Evolutionary conservation across 495 filamentous ascomycete genomes (phyloP).

Genomic region (Penicillium parvum): DNA sequence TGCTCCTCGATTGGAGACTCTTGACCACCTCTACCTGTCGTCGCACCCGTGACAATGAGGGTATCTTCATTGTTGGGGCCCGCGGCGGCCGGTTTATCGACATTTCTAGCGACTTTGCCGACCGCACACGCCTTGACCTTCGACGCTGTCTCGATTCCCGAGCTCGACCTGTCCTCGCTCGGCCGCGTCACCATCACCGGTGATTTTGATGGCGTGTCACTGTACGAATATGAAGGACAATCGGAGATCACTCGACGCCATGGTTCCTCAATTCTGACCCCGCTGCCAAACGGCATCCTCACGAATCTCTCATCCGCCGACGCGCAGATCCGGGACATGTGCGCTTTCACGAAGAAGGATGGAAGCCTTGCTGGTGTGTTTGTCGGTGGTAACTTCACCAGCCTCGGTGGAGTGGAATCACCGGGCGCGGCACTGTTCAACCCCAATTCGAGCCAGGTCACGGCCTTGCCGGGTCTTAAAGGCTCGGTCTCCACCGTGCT

Average conservation of each 20-base stretch:
- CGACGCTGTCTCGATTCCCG: slow-evolving; percentile 64
- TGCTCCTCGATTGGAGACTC: slow-evolving; percentile 3
- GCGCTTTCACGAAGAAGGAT: slow-evolving; percentile 65
- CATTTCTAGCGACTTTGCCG: slow-evolving; percentile 39
- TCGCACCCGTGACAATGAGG: slow-evolving; percentile 51
- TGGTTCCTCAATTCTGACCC: slow-evolving; percentile 76
- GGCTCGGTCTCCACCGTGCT: slow-evolving; percentile 76
- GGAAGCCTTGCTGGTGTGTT: slow-evolving; percentile 70
- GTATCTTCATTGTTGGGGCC: slow-evolving; percentile 52
- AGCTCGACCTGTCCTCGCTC: slow-evolving; percentile 75
- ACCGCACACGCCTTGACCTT: slow-evolving; percentile 56
- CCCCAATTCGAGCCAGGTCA: slow-evolving; percentile 60
- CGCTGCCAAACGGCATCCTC: slow-evolving; percentile 83
- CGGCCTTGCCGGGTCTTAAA: slow-evolving; percentile 68
- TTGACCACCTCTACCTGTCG: slow-evolving; percentile 31
- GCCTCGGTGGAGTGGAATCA: slow-evolving; percentile 68
- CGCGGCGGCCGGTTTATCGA: slow-evolving; percentile 47
- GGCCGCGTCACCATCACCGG: slow-evolving; percentile 84
- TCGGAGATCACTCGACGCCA: slow-evolving; percentile 63
- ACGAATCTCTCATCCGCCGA: slow-evolving; percentile 68
- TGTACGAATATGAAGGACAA: slow-evolving; percentile 82
- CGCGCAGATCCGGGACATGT: slow-evolving; percentile 81
- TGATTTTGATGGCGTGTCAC: slow-evolving; percentile 85
- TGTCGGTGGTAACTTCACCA: slow-evolving; percentile 95
- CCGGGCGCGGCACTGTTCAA: slow-evolving; percentile 78